Conservation (phyloP, 306 rosid genomes). For the Fragaria nilgerrensis region DNA sequence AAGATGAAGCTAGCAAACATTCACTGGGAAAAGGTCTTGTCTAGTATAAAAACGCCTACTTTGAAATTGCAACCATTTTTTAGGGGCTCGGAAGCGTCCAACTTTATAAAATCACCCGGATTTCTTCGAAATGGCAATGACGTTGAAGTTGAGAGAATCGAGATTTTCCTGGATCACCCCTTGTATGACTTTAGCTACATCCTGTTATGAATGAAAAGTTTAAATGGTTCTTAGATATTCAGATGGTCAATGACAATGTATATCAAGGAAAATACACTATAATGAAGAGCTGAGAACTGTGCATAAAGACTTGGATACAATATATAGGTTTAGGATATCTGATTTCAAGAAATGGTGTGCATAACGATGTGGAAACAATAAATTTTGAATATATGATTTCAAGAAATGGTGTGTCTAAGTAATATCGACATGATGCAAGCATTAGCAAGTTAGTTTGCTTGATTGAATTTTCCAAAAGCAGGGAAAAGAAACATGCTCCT, state of each 20-base stretch:
- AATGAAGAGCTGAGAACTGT: neutral
- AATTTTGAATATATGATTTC: neutral
- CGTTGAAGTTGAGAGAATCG: slow-evolving; percentile 64
- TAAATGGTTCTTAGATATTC: neutral
- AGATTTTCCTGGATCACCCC: slow-evolving; percentile 72
- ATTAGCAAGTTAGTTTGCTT: neutral
- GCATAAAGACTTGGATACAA: neutral
- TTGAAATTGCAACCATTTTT: slow-evolving; percentile 3
- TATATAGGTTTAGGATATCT: neutral
- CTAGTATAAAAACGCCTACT: neutral
- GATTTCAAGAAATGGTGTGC: neutral
- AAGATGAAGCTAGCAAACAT: neutral
- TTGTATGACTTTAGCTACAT: slow-evolving; percentile 68
- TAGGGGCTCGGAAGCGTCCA: neutral
- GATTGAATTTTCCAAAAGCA: neutral
- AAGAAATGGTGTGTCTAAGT: neutral
- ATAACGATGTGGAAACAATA: neutral
- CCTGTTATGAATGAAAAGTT: slow-evolving; percentile 39
- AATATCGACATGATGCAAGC: neutral
- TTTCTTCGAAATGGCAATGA: slow-evolving; percentile 74
- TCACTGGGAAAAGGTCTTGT: neutral
- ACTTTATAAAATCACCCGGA: slow-evolving; percentile 11
- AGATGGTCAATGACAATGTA: neutral
- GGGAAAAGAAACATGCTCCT: neutral
- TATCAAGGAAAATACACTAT: neutral